Base-by-base conservation (phyloP, 305 asterid species). In the Fraxinus ornus region DNA sequence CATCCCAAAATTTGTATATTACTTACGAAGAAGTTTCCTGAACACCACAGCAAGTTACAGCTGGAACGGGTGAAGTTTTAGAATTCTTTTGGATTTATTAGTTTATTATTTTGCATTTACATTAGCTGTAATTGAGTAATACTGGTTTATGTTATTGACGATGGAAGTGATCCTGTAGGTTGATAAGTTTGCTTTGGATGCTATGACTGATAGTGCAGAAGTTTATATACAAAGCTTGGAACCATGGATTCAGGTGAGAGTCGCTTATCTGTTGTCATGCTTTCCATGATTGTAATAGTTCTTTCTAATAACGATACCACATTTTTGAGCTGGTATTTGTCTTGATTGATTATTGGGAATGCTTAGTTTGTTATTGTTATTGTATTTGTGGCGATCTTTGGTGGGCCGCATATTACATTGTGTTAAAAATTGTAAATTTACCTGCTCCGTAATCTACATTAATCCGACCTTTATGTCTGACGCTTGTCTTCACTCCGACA, bases 1-100 rank as follows among this genome's bases (percentile, higher is more conserved):
- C 91, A 92, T 85, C 98, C 99, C 47, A 93, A 90, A 90, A 94
- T 96, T 68, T 94, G 99, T 85, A 77, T 89, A 80, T 87, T 93
- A 87, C 98, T 96, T 28, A 93, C 95, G 37, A 96, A 90, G 93
- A 96, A 91, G 92, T 96, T 96, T 84, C 99, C 98, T 26, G 98
- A 96, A 83, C 99, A 96, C 85, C 98, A 94, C 83, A 94, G 98
- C 97, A 93, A 89, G 86, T 86, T 96, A 90, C 97, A 93, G 88
- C 98, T 96, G 60, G 99, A 94, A 84, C 97, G 98, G 91, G 99
- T 94, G 91, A 86, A 87, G 66, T 80, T 84, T 81, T 41, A 78
- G 6, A 57, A 73, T 83, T 72, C 76, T 13, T 80, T 80, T 78
- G 49, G 60, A 82, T 60, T 62, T 35, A 22, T 64, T 47, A 75